These are phyloP conservation scores for Myxozyma neglecta DNA, from an alignment of 805 yeast species.

Conservation along the genomic window DNA sequence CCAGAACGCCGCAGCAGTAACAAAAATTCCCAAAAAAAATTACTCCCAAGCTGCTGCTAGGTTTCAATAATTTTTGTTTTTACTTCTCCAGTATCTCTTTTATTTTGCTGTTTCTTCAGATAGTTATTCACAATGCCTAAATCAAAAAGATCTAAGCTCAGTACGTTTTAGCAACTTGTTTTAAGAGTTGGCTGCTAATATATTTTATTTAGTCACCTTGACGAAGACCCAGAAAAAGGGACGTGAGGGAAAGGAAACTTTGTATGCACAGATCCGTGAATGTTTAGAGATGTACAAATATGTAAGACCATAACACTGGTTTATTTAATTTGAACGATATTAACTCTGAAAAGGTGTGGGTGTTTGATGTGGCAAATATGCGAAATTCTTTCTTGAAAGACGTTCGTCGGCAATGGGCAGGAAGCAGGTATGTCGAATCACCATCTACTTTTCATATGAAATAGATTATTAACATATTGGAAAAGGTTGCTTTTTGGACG, in stretches of 20 bases:
- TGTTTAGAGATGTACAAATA: constrained; percentile 74
- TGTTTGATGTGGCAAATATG: constrained; percentile 82
- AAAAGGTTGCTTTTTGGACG: constrained; percentile 76
- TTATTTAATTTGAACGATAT: background rate
- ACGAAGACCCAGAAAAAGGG: constrained; percentile 97
- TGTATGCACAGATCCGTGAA: constrained; percentile 85
- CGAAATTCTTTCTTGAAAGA: constrained; percentile 95
- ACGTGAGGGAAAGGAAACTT: constrained; percentile 83
- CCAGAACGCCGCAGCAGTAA: background rate
- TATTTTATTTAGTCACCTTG: constrained; percentile 58
- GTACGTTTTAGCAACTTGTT: constrained; percentile 33
- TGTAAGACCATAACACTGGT: constrained; percentile 37
- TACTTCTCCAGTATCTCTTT: background rate
- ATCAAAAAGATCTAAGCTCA: constrained; percentile 90
- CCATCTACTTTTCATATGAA: background rate
- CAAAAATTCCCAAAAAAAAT: constrained; percentile 4
- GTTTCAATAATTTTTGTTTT: background rate
- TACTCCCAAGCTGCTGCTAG: constrained; percentile 3
- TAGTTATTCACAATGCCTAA: constrained; percentile 72
- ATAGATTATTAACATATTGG: background rate
- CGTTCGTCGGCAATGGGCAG: constrained; percentile 88
- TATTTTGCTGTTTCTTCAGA: background rate
- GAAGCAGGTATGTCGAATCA: constrained; percentile 50
- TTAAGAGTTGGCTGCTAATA: background rate
- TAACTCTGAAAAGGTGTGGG: constrained; percentile 53